Percentiles rank a stretch among this genome's conserved stretches.
Conservation (phyloP, 148 eudicot genomes). For the Amaranthus cruentus region DNA sequence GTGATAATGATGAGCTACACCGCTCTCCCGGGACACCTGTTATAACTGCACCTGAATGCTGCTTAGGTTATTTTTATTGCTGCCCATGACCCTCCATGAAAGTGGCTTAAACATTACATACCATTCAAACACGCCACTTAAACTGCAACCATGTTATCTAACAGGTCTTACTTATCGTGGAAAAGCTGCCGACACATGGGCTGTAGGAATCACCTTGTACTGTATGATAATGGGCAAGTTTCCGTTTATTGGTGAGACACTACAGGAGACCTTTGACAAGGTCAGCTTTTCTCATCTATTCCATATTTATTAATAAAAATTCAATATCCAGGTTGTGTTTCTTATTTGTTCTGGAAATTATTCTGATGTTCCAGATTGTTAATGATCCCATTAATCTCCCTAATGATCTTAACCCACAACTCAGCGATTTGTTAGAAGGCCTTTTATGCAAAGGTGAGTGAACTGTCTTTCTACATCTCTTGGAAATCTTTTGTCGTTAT, state of each 20-base stretch:
- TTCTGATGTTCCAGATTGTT: constrained; percentile 55
- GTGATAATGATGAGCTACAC: constrained; percentile 87
- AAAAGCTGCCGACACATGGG: constrained; percentile 96
- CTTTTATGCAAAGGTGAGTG: constrained; percentile 87
- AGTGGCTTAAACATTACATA: neutral
- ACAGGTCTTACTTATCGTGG: constrained; percentile 81
- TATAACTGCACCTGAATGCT: constrained; percentile 97
- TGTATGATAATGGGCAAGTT: constrained; percentile 73
- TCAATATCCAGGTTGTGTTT: neutral
- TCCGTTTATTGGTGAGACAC: constrained; percentile 91
- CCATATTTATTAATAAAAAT: neutral
- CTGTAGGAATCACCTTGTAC: constrained; percentile 86
- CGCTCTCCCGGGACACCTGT: constrained; percentile 99
- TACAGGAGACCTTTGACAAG: constrained; percentile 96
- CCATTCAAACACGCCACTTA: neutral
- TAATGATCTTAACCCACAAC: constrained; percentile 46
- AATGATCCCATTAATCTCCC: constrained; percentile 61
- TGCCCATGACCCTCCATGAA: neutral
- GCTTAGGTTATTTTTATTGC: constrained; percentile 53
- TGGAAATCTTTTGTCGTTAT: too few species aligned
- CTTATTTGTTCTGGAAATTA: constrained; percentile 16
- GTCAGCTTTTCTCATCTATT: constrained; percentile 31
- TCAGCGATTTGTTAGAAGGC: constrained; percentile 70
- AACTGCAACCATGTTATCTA: constrained; percentile 1
- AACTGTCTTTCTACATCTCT: neutral